Evolutionary conservation across 192 early-diverging fungal genomes (phyloP).

Genomic region (Phlyctochytrium planicorne): DNA sequence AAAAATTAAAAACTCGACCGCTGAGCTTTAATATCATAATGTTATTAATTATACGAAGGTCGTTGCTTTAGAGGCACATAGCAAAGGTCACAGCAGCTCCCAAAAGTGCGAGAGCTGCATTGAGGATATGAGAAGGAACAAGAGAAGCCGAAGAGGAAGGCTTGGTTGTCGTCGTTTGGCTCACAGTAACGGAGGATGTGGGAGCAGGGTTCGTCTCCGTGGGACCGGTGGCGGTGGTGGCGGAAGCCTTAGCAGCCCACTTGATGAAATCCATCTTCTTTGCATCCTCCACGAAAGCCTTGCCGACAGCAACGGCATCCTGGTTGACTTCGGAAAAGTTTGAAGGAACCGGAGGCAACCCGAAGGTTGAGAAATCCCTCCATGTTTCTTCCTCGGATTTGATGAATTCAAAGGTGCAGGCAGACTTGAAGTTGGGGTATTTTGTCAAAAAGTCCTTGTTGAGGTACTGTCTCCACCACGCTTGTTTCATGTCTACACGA

Average conservation of each 20-base stretch:
- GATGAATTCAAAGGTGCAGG: conserved; percentile 38
- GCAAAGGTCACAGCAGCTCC: too few relatives aligned
- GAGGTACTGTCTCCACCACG: conserved; percentile 47
- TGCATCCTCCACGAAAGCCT: conserved; percentile 1
- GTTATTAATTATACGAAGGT: too few relatives aligned
- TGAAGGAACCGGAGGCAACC: not conserved
- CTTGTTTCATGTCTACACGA: conserved; percentile 40
- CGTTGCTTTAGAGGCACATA: too few relatives aligned
- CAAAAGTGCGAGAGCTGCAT: too few relatives aligned
- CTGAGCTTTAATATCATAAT: too few relatives aligned
- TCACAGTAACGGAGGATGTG: too few relatives aligned
- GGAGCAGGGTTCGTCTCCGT: too few relatives aligned
- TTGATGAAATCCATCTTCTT: not conserved
- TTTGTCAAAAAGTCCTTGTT: conserved; percentile 11
- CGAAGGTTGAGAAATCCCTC: conserved; percentile 1
- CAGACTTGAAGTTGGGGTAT: conserved; percentile 40
- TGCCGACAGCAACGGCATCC: not conserved
- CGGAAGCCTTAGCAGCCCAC: not conserved
- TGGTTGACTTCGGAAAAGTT: not conserved
- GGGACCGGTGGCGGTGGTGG: too few relatives aligned
- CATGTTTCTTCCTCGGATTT: conserved; percentile 30
- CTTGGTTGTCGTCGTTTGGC: too few relatives aligned
- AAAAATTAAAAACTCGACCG: too few relatives aligned
- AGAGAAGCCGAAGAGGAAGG: too few relatives aligned
- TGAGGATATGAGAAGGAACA: too few relatives aligned